Evolutionary conservation across 1,284 basidiomycete genomes (phyloP), one percentile per base, ranked within the genome.

Genomic region (Exobasidium cylindrosporum): DNA sequence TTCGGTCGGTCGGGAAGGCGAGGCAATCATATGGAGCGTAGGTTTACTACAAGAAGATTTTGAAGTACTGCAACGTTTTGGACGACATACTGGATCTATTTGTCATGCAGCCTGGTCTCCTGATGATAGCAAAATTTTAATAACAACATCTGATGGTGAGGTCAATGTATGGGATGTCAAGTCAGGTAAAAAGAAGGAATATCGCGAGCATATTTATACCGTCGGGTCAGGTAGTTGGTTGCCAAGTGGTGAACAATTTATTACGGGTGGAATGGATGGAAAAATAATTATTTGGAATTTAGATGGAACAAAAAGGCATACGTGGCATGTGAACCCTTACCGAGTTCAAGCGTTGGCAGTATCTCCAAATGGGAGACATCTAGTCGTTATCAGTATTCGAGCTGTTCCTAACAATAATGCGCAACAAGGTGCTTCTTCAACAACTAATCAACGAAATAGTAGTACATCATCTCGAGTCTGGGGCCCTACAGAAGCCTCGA

Each of bases 141-240:
- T 67, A 17, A 63, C 69, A 2, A 62, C 71, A 4, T 72, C n/a
- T 73, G 13, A 61, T 67, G 3, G 58, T 26, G 73, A 70, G 13
- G 64, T 76, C 4, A 67, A 68, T 14, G 64, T 74, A 4, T 73
- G 74, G 61, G 44, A 66, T 47, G 65, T 66, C 52, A 17, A 65
- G 40, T 60, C 64, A 17, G 53, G 53, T 3, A 5, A 23, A 5
- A 55, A 44, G 29, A 44, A 55, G 29, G 53, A 55, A 24, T 59
- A 86, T 50, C 85, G 85, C 0, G 83, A 92, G 46, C 94, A 97
- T 80, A 83, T 83, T 49, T 92, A 97, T 68, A 88, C 88, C 4
- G 90, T 98, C 52, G 90, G 90, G 24, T 87, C 91, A 0, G 84
- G 96, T 46, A 85, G 87, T 45, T 97, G 93, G 92, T 82, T 94